These are phyloP conservation scores for Aaosphaeria arxii DNA, from an alignment of 2,329 filamentous ascomycete species.

Conservation along the genomic window DNA sequence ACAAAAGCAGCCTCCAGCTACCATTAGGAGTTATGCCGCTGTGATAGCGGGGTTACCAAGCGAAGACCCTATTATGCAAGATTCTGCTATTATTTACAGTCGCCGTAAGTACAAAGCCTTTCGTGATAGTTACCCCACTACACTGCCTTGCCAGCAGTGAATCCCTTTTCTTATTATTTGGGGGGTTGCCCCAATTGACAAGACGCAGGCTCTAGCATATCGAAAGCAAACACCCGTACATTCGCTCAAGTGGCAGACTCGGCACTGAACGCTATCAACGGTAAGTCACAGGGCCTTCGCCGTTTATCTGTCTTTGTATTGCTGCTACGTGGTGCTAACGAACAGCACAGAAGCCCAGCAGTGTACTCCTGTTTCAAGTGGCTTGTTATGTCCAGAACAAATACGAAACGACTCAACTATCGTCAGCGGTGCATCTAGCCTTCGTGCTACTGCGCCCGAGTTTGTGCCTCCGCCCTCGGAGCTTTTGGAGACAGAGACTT, in stretches of 20 bases:
- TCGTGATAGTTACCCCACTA: not conserved
- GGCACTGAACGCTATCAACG: too few relatives aligned
- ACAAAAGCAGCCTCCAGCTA: not conserved
- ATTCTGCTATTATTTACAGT: not conserved
- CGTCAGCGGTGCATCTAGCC: not conserved
- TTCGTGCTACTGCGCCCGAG: not conserved
- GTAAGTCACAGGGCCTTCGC: too few relatives aligned
- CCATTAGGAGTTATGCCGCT: not conserved
- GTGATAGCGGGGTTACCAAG: not conserved
- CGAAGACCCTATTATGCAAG: constrained; percentile 2
- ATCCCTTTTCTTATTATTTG: not conserved
- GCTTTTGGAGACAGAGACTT: not conserved
- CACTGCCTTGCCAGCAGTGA: not conserved
- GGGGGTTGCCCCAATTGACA: not conserved
- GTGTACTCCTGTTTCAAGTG: too few relatives aligned
- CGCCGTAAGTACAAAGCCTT: not conserved
- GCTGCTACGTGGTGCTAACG: too few relatives aligned
- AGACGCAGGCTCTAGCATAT: not conserved
- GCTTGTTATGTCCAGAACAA: not conserved
- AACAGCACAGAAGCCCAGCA: too few relatives aligned
- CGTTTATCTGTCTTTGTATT: too few relatives aligned
- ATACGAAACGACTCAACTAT: not conserved
- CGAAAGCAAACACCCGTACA: not conserved
- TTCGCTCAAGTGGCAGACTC: not conserved
- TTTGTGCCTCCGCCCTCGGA: not conserved